Conservation (phyloP, 495 filamentous ascomycete species). For the Neurospora sp. region DNA sequence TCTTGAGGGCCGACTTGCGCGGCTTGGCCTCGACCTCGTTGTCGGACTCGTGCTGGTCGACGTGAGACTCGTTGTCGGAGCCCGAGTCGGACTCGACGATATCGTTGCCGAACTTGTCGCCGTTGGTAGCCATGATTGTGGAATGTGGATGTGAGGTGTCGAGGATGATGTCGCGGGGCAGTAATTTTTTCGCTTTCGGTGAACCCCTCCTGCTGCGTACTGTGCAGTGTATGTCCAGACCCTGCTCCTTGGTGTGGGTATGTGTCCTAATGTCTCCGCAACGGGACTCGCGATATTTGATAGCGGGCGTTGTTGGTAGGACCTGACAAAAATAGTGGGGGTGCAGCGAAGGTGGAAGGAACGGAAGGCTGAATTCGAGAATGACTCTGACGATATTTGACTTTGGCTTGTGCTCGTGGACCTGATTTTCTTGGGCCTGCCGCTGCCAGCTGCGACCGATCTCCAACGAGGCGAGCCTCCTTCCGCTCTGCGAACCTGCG, state of each 20-base stretch:
- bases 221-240: background rate
- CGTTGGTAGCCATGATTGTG: slow-evolving; percentile 34
- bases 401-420: slow-evolving; percentile 1
- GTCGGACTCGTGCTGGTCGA: slow-evolving; percentile 26
- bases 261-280: background rate
- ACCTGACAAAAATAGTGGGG: background rate
- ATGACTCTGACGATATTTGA: slow-evolving; percentile 19
- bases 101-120: slow-evolving; percentile 39
- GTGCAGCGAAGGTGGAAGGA: background rate
- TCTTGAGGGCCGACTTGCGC: slow-evolving; percentile 39
- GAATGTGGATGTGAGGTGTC: slow-evolving; percentile 1
- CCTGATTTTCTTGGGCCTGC: slow-evolving; percentile 15
- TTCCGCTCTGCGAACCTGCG: background rate
- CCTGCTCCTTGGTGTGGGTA: background rate
- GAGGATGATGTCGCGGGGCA: slow-evolving; percentile 13
- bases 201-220: slow-evolving; percentile 6
- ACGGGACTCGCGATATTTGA: background rate
- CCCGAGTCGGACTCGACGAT: slow-evolving; percentile 35
- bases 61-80: slow-evolving; percentile 35
- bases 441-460: slow-evolving; percentile 1
- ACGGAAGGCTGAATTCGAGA: background rate
- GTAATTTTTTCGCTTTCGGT: slow-evolving; percentile 8
- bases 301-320: background rate
- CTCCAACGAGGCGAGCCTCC: background rate
- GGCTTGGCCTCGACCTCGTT: slow-evolving; percentile 32